phyloP scores from a whole-genome alignment of 306 rosid species.

The Sicyos baderoa region DNA sequence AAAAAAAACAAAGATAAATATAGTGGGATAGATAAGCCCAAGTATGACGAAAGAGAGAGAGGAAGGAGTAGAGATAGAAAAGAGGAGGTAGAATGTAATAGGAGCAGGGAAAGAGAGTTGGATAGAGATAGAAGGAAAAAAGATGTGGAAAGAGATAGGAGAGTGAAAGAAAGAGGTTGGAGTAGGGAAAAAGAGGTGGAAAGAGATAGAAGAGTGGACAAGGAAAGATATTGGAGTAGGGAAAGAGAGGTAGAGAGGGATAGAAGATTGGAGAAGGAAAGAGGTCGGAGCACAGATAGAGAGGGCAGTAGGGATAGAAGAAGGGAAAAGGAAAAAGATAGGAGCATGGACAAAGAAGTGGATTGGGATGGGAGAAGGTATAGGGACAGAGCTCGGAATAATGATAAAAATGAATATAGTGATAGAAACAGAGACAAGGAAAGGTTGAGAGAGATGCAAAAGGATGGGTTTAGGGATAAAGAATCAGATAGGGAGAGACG shows the following conservation, averaged over 20 bases:
- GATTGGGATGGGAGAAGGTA: slow-evolving; percentile 31
- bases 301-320: slow-evolving; percentile 29
- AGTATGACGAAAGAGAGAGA: slow-evolving; percentile 40
- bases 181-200: slow-evolving; percentile 39
- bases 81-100: slow-evolving; percentile 38
- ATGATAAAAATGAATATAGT: slow-evolving; percentile 19
- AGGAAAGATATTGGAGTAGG: slow-evolving; percentile 37
- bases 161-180: slow-evolving; percentile 38
- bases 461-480: slow-evolving; percentile 19
- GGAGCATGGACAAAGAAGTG: slow-evolving; percentile 25
- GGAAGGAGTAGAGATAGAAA: slow-evolving; percentile 47
- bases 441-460: slow-evolving; percentile 5
- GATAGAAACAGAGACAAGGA: slow-evolving; percentile 26
- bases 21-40: slow-evolving; percentile 26
- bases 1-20: slow-evolving; percentile 47
- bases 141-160: slow-evolving; percentile 27
- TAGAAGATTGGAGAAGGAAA: slow-evolving; percentile 36
- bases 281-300: slow-evolving; percentile 38
- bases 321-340: slow-evolving; percentile 44
- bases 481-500: slow-evolving; percentile 21
- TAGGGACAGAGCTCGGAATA: slow-evolving; percentile 12
- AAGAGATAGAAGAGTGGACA: slow-evolving; percentile 41
- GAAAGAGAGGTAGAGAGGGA: slow-evolving; percentile 37
- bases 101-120: slow-evolving; percentile 43
- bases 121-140: slow-evolving; percentile 46